A percentile compares a stretch with the other conserved stretches of the same genome.
These are phyloP conservation scores for Fusarium floridanum DNA, from an alignment of 2,329 filamentous ascomycete species.

Conservation along the genomic window DNA sequence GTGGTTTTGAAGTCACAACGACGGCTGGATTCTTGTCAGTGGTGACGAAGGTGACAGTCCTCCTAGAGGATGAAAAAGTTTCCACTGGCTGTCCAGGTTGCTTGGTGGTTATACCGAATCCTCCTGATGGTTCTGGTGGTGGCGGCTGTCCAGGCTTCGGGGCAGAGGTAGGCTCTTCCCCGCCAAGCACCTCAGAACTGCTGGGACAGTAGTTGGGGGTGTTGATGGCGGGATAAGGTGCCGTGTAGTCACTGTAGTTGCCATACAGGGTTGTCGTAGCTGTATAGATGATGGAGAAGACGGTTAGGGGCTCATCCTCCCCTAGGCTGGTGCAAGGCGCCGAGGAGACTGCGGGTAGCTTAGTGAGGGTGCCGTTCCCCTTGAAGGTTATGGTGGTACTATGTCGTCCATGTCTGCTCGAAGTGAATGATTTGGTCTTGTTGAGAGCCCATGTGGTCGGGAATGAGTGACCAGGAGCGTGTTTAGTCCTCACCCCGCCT, in stretches of 20 bases:
- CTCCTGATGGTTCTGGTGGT: neutral
- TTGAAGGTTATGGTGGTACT: conserved; percentile 23
- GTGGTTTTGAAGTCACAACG: conserved; percentile 54
- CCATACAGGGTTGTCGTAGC: conserved; percentile 64
- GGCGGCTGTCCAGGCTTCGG: neutral
- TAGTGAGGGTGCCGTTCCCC: conserved; percentile 34
- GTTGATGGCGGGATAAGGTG: conserved; percentile 57
- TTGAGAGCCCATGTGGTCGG: conserved; percentile 12
- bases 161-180: neutral
- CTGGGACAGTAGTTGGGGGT: conserved; percentile 50
- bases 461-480: neutral
- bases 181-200: neutral
- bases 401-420: conserved; percentile 10
- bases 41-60: conserved; percentile 61
- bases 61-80: conserved; percentile 27
- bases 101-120: conserved; percentile 23
- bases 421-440: conserved; percentile 14
- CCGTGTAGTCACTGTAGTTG: conserved; percentile 60
- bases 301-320: conserved; percentile 49
- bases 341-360: conserved; percentile 31
- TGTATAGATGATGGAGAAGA: conserved; percentile 62
- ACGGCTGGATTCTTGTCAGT: conserved; percentile 69
- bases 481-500: neutral
- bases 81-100: conserved; percentile 16
- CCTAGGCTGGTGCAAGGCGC: conserved; percentile 52